These are phyloP conservation scores for Ceratopteris richardii DNA, from an alignment of 75 land plant species.

Conservation along the genomic window DNA sequence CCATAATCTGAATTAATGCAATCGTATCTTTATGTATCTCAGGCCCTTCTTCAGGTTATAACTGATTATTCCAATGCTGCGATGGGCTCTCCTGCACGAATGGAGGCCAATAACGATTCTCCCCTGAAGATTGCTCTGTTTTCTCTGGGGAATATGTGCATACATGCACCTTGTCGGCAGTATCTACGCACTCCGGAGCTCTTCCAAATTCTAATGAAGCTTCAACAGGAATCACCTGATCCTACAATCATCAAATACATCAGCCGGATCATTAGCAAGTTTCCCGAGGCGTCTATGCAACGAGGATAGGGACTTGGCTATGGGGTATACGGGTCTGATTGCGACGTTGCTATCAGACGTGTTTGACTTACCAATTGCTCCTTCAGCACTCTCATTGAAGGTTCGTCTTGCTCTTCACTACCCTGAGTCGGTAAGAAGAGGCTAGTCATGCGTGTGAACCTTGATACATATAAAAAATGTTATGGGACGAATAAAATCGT, in stretches of 20 bases:
- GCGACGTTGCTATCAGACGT: too few species aligned
- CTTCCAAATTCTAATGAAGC: slow-evolving; percentile 54
- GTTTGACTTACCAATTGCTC: too few species aligned
- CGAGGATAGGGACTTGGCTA: background rate
- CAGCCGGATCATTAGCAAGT: slow-evolving; percentile 50
- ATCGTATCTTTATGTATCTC: slow-evolving; percentile 6
- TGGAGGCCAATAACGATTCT: slow-evolving; percentile 55
- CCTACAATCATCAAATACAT: slow-evolving; percentile 66
- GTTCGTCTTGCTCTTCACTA: too few species aligned
- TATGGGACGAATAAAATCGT: too few species aligned
- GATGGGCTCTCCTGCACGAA: slow-evolving; percentile 36
- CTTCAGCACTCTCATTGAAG: too few species aligned
- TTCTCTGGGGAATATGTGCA: slow-evolving; percentile 81
- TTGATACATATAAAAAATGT: too few species aligned
- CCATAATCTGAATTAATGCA: too few species aligned
- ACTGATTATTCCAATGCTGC: slow-evolving; percentile 63
- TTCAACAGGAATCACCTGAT: slow-evolving; percentile 66
- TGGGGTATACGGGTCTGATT: too few species aligned
- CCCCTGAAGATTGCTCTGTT: slow-evolving; percentile 91
- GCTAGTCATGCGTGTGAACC: too few species aligned
- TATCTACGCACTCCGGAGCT: slow-evolving; percentile 65
- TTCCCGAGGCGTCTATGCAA: slow-evolving; percentile 37
- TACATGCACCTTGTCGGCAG: slow-evolving; percentile 70
- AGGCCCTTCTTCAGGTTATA: slow-evolving; percentile 80
- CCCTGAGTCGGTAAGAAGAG: too few species aligned